Percentiles rank a stretch among this genome's conserved stretches.
These are phyloP conservation scores for Fonsecaea monophora DNA, from an alignment of 2,329 filamentous ascomycete genomes.

Conservation along the genomic window DNA sequence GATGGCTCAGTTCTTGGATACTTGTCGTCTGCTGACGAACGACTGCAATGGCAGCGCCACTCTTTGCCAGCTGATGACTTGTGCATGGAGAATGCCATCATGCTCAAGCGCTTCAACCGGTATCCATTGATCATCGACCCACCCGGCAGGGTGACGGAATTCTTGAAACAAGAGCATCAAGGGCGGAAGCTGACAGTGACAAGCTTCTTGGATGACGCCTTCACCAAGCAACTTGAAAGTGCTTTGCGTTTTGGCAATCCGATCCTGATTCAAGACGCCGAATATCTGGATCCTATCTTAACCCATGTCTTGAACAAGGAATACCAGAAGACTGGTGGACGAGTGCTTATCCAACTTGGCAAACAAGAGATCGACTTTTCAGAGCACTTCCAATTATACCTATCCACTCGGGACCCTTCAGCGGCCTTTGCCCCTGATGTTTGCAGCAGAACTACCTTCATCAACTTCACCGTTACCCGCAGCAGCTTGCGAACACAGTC, in stretches of 20 bases:
- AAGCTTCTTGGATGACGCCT: constrained; percentile 96
- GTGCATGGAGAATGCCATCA: constrained; percentile 97
- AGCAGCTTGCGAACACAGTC: constrained; percentile 98
- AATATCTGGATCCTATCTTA: constrained; percentile 94
- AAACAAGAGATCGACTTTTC: constrained; percentile 99
- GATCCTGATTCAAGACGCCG: constrained; percentile 97
- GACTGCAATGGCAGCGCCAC: constrained; percentile 93
- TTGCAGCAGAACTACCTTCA: constrained; percentile 97
- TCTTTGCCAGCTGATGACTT: constrained; percentile 93
- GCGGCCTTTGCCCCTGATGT: constrained; percentile 95
- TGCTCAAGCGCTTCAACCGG: constrained; percentile 96
- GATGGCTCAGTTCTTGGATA: constrained; percentile 97
- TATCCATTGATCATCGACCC: constrained; percentile 99
- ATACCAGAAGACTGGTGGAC: constrained; percentile 97
- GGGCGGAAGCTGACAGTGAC: constrained; percentile 93
- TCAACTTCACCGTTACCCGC: constrained; percentile 99
- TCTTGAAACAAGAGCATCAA: constrained; percentile 92
- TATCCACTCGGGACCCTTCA: constrained; percentile 95
- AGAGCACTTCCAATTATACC: constrained; percentile 90
- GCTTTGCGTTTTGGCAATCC: constrained; percentile 97
- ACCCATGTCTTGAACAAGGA: constrained; percentile 99
- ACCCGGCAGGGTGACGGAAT: constrained; percentile 91
- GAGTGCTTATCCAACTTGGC: constrained; percentile 96
- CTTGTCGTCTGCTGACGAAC: constrained; percentile 92
- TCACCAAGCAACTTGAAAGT: constrained; percentile 97